Base-by-base conservation (phyloP, 1,284 basidiomycete species). In the Ceratobasidium sp. region DNA sequence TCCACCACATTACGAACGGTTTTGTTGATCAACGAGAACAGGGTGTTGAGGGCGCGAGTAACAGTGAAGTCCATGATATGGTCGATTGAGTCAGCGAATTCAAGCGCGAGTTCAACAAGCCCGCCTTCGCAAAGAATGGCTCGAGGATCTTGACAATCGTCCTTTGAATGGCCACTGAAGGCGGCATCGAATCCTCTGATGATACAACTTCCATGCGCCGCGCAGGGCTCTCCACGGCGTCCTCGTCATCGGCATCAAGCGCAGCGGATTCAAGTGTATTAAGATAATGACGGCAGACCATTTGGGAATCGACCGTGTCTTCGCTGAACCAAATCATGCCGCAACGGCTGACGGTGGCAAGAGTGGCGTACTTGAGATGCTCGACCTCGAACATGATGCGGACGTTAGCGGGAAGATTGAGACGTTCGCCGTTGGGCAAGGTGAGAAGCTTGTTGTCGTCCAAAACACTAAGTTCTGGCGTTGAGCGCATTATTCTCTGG, bases 251-350 rank as follows among this genome's bases (percentile, higher is more conserved):
- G 5, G 92, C 89, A 75, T 94, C 94, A 74, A 99, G 81, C n/a
- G 94, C 87, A 3, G 90, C 82, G 5, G 87, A 83, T 0, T 89
- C 85, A 35, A 98, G 83, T 0, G 89, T 89, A 56, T 87, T 85
- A 53, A 99, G 86, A 76, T 98, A 96, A 77, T 98, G 87, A 54
- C 86, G 86, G 79, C 92, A 98, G 34, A 98, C 87, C 97, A 99
- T 98, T 3, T 85, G 81, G 1, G 94, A 89, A 72, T 93, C 88
- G 34, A 99, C 89, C 55, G 96, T 90, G 72, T 98, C 95, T 71
- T 98, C 94, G 77, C 94, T 98, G 82, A 99, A 99, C 97, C 97
- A 99, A 75, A 99, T 96, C 97, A 99, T 99, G 78, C 97, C 97
- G 78, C 97, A 99, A 69, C 97, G 96, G 86, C 94, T 97, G 82